Conservation (phyloP, 2,329 filamentous ascomycete species). For the Cladophialophora psammophila region DNA sequence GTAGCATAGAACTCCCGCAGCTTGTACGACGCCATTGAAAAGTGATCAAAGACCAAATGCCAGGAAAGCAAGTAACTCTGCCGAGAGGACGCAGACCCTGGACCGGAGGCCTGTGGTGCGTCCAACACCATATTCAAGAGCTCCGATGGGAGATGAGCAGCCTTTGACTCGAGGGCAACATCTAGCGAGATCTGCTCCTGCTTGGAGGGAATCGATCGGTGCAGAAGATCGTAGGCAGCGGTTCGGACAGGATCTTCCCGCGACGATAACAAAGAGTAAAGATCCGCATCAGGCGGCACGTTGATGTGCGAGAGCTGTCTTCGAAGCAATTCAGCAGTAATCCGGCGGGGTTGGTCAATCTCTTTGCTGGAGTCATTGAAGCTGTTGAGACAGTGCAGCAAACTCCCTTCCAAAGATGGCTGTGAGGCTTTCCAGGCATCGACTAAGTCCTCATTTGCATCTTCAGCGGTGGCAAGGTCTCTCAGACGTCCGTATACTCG, state of each 20-base stretch:
- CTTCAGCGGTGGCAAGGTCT: constrained; percentile 58
- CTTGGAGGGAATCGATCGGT: constrained; percentile 75
- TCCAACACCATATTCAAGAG: constrained; percentile 83
- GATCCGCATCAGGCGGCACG: constrained; percentile 65
- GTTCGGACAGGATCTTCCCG: constrained; percentile 78
- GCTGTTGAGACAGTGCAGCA: constrained; percentile 62
- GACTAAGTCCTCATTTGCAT: constrained; percentile 78
- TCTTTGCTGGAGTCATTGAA: constrained; percentile 62
- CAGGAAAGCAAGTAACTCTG: constrained; percentile 87
- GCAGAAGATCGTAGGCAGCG: constrained; percentile 80
- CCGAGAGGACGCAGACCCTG: constrained; percentile 71
- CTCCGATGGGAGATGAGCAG: constrained; percentile 80
- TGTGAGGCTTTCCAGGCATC: constrained; percentile 73
- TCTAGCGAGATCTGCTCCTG: constrained; percentile 87
- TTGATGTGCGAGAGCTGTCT: constrained; percentile 63
- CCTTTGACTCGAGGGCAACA: constrained; percentile 60
- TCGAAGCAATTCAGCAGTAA: constrained; percentile 77
- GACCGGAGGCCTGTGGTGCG: constrained; percentile 68
- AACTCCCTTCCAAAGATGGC: constrained; percentile 61
- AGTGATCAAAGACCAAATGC: constrained; percentile 89
- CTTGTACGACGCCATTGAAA: constrained; percentile 77
- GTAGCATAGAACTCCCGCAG: constrained; percentile 82
- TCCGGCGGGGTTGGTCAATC: constrained; percentile 65
- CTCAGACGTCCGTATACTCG: constrained; percentile 72
- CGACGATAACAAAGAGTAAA: constrained; percentile 79